Conservation (phyloP, 2,329 filamentous ascomycete species). For the Escovopsis sp. region DNA sequence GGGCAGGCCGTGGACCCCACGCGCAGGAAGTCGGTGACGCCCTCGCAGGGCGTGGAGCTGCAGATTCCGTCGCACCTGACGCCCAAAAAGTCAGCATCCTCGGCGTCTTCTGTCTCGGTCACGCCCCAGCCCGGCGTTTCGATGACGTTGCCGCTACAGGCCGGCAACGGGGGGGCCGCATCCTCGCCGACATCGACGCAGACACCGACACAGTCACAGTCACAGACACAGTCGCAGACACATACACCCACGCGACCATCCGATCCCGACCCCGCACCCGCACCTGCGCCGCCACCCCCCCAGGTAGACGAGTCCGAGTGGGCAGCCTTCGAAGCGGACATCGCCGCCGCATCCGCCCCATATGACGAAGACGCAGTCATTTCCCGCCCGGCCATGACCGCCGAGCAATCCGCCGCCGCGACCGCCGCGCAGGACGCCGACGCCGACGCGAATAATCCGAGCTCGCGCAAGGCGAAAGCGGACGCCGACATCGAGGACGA, state of each 20-base stretch:
- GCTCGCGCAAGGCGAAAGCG: slow-evolving; percentile 34
- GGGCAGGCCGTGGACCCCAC: slow-evolving; percentile 19
- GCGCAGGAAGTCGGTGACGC: slow-evolving; percentile 35
- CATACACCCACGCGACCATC: slow-evolving; percentile 4
- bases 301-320: slow-evolving; percentile 60
- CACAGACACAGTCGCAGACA: slow-evolving; percentile 1
- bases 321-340: slow-evolving; percentile 76
- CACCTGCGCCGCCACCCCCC: slow-evolving; percentile 6
- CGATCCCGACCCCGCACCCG: slow-evolving; percentile 10
- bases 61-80: slow-evolving; percentile 49
- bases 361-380: slow-evolving; percentile 41
- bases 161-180: slow-evolving; percentile 14
- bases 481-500: slow-evolving; percentile 48
- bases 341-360: slow-evolving; percentile 34
- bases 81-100: slow-evolving; percentile 33
- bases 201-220: slow-evolving; percentile 9
- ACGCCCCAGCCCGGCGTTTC: not conserved
- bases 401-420: slow-evolving; percentile 43
- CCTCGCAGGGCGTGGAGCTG: slow-evolving; percentile 41
- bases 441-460: not conserved
- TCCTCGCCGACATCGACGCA: slow-evolving; percentile 4
- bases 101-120: slow-evolving; percentile 27
- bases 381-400: slow-evolving; percentile 51
- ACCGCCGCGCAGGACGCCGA: slow-evolving; percentile 33
- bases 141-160: slow-evolving; percentile 13